phyloP scores from a whole-genome alignment of 1,139 yeast genomes.

The Wickerhamomyces sp. region DNA sequence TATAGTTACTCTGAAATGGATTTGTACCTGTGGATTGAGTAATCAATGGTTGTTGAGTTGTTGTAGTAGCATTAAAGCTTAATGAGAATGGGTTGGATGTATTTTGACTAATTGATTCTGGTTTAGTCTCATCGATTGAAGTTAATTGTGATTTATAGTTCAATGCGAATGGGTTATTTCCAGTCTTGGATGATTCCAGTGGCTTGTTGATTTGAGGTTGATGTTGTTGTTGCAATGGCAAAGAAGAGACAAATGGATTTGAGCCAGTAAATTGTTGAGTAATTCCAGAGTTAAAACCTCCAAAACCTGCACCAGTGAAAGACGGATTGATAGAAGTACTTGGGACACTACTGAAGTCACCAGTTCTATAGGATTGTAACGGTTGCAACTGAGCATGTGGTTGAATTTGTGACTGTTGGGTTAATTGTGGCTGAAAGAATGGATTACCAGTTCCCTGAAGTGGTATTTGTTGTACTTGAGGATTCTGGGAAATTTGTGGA shows the following conservation, averaged over 20 bases:
- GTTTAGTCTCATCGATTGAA: constrained; percentile 15
- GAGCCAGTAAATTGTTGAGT: constrained; percentile 1
- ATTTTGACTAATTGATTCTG: constrained; percentile 2
- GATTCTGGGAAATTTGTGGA: constrained; percentile 7
- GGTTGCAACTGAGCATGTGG: constrained; percentile 16
- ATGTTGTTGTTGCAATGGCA: constrained; percentile 23
- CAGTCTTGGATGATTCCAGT: constrained; percentile 24
- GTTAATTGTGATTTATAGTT: constrained; percentile 22
- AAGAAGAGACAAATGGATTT: constrained; percentile 15
- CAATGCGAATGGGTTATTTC: constrained; percentile 27
- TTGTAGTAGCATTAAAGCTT: too few relatives aligned
- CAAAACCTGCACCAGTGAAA: constrained; percentile 53
- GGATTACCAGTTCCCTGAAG: constrained; percentile 20
- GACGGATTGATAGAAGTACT: constrained; percentile 25
- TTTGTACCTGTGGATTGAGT: constrained; percentile 25
- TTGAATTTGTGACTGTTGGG: constrained; percentile 4
- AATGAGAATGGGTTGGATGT: constrained; percentile 23
- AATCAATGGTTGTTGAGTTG: constrained; percentile 1
- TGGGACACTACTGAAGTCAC: constrained; percentile 16
- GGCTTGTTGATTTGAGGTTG: constrained; percentile 20
- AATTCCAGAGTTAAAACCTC: constrained; percentile 30
- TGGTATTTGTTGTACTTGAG: constrained; percentile 9
- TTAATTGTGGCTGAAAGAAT: constrained; percentile 20
- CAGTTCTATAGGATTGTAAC: constrained; percentile 12
- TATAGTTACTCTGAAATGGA: constrained; percentile 24